Evolutionary conservation across 1,284 basidiomycete species (phyloP).

Genomic region (Fomitiporia mediterranea): DNA sequence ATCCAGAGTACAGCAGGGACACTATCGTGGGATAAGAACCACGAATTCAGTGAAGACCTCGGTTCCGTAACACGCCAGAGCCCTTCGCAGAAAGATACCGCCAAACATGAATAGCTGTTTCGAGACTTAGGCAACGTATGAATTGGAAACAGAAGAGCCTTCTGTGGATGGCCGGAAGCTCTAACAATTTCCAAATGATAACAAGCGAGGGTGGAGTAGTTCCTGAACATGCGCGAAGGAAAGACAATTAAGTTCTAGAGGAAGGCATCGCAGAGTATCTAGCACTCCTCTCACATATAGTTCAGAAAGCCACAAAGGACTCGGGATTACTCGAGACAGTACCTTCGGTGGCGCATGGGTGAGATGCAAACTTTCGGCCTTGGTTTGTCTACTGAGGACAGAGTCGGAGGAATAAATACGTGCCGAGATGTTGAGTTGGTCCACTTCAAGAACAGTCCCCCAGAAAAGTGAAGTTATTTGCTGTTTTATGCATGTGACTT

Average conservation of each 20-base stretch:
- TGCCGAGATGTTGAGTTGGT: too few relatives aligned
- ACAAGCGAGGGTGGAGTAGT: neutral
- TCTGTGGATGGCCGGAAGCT: neutral
- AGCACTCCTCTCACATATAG: neutral
- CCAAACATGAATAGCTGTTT: too few relatives aligned
- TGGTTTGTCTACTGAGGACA: too few relatives aligned
- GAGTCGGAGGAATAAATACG: too few relatives aligned
- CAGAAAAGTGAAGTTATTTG: neutral
- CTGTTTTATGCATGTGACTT: neutral
- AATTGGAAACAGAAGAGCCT: neutral
- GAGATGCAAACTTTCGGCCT: too few relatives aligned
- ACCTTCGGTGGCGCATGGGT: too few relatives aligned
- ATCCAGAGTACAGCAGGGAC: neutral
- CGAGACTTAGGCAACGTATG: neutral
- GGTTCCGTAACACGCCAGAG: neutral
- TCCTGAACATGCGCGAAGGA: neutral
- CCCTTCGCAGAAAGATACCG: neutral
- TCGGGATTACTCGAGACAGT: neutral
- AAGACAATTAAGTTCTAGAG: neutral
- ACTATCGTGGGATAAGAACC: neutral
- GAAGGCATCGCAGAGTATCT: too few relatives aligned
- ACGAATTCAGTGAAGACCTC: neutral
- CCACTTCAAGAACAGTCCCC: neutral
- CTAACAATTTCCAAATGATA: neutral
- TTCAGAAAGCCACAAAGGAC: constrained; percentile 1